These are phyloP conservation scores for Harrya chromipes DNA, from an alignment of 768 basidiomycete species.

Conservation along the genomic window DNA sequence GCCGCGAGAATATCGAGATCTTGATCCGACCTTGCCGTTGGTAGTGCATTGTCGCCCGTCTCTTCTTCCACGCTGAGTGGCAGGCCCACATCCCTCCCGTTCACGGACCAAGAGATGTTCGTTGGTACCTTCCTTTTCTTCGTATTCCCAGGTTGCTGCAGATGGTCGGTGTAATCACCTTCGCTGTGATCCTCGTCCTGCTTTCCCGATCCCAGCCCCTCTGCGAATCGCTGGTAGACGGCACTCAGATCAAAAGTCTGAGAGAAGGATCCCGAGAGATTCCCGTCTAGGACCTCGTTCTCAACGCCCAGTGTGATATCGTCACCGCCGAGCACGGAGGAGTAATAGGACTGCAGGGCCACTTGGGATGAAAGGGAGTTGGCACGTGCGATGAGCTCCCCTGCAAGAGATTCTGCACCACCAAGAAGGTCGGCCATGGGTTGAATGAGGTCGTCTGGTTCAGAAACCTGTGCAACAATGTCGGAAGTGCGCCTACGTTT, in stretches of 20 bases:
- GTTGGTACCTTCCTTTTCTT: constrained; percentile 88
- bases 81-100: constrained; percentile 42
- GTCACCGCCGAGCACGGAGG: constrained; percentile 49
- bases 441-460: constrained; percentile 27
- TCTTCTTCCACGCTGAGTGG: constrained; percentile 45
- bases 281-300: constrained; percentile 17
- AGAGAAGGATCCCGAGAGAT: constrained; percentile 19
- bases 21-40: constrained; percentile 24
- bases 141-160: constrained; percentile 76
- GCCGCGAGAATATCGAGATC: constrained; percentile 21
- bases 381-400: constrained; percentile 56
- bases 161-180: constrained; percentile 64
- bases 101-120: constrained; percentile 43
- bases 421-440: constrained; percentile 36
- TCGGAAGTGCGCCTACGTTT: constrained; percentile 64
- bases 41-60: constrained; percentile 27
- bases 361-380: constrained; percentile 57
- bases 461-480: constrained; percentile 22
- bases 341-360: constrained; percentile 61
- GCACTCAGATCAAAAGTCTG: constrained; percentile 28
- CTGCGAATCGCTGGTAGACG: constrained; percentile 25
- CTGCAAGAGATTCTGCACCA: constrained; percentile 47
- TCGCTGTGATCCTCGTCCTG: constrained; percentile 55
- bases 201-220: constrained; percentile 25
- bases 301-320: constrained; percentile 35